phyloP scores from a whole-genome alignment of 163 green algal genomes.

The Volvox carteri region DNA sequence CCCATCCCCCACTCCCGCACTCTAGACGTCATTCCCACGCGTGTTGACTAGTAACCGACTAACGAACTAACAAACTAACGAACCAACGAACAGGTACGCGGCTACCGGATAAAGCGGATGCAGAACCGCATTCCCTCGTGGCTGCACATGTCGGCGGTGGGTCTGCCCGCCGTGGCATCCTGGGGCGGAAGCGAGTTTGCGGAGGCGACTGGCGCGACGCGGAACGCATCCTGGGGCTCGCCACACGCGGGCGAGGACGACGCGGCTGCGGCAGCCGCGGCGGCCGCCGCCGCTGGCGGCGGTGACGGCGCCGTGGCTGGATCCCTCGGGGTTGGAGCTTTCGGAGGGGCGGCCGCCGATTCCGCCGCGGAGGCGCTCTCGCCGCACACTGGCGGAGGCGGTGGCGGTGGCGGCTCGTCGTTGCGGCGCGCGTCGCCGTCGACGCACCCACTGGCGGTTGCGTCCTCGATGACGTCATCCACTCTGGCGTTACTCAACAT shows the following conservation, averaged over 20 bases:
- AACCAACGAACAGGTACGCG: conserved; percentile 42
- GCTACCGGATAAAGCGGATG: conserved; percentile 54
- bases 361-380: background rate
- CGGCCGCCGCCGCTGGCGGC: background rate
- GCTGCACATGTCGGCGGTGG: conserved; percentile 63
- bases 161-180: conserved; percentile 58
- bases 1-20: no score
- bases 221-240: conserved; percentile 18
- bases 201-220: background rate
- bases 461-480: conserved; percentile 37
- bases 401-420: background rate
- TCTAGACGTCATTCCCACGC: no score
- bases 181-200: conserved; percentile 57
- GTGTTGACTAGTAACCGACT: no score
- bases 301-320: conserved; percentile 18
- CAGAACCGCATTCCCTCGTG: conserved; percentile 60
- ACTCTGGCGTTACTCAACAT: conserved; percentile 47
- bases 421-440: conserved; percentile 3
- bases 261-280: background rate
- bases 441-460: conserved; percentile 45
- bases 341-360: background rate
- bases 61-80: no score
- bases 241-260: background rate
- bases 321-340: background rate
- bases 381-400: background rate